A percentile compares a stretch with the other conserved stretches of the same genome.
These are phyloP conservation scores for Thalassiosira hispida DNA, from an alignment of 352 stramenopile genomes.

Conservation along the genomic window DNA sequence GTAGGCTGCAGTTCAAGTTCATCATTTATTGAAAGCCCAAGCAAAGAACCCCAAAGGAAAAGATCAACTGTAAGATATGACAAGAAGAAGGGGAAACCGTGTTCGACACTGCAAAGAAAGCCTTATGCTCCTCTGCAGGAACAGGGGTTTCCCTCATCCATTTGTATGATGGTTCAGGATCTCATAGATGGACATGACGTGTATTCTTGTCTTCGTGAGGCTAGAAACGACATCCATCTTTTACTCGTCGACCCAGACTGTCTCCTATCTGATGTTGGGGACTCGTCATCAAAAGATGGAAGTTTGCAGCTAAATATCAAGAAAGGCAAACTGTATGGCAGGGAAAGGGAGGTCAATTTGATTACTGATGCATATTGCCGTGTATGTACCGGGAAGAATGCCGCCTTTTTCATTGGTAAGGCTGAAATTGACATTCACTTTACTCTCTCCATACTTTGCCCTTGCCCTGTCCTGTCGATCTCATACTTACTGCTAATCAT, in stretches of 20 bases:
- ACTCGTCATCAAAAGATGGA: neutral
- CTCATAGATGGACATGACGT: slow-evolving; percentile 15
- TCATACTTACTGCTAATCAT: too few species aligned
- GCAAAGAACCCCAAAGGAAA: neutral
- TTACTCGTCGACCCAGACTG: slow-evolving; percentile 15
- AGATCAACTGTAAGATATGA: neutral
- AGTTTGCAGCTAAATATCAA: slow-evolving; percentile 4
- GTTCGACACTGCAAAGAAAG: slow-evolving; percentile 5
- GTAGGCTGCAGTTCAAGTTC: neutral
- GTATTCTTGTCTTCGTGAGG: slow-evolving; percentile 19
- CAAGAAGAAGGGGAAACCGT: neutral
- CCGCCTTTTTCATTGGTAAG: slow-evolving; percentile 53
- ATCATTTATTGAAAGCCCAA: neutral
- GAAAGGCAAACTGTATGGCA: slow-evolving; percentile 19
- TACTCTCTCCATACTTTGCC: too few species aligned
- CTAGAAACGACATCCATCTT: slow-evolving; percentile 23
- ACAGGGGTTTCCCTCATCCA: slow-evolving; percentile 25
- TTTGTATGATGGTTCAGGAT: slow-evolving; percentile 23
- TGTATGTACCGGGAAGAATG: slow-evolving; percentile 32
- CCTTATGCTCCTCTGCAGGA: slow-evolving; percentile 16
- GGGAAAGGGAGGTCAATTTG: slow-evolving; percentile 19
- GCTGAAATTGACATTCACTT: too few species aligned
- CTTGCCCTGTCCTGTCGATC: too few species aligned
- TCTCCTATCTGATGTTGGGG: slow-evolving; percentile 15
- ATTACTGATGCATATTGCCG: slow-evolving; percentile 34